phyloP scores from a whole-genome alignment of 2,329 filamentous ascomycete genomes.

The Davidsoniella eucalypti region DNA sequence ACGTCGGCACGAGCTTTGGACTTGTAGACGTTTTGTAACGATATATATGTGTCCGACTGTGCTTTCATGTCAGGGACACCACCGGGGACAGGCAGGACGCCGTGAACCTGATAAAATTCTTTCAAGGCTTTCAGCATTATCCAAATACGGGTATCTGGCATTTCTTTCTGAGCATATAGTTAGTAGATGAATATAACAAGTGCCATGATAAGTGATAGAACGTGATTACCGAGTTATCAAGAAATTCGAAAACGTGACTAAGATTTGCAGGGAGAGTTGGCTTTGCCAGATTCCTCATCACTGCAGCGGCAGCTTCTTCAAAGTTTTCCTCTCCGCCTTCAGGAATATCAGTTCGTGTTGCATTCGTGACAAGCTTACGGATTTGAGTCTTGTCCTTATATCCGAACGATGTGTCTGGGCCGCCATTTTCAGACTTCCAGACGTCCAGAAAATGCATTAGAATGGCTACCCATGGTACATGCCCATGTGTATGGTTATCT shows the following conservation, averaged over 20 bases:
- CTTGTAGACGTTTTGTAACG: slow-evolving; percentile 87
- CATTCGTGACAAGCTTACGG: slow-evolving; percentile 48
- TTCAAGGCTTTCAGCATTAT: slow-evolving; percentile 67
- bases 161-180: not conserved
- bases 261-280: slow-evolving; percentile 53
- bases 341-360: slow-evolving; percentile 52
- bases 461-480: slow-evolving; percentile 74
- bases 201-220: not conserved
- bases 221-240: not conserved
- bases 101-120: slow-evolving; percentile 57
- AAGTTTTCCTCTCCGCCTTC: slow-evolving; percentile 95
- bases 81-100: slow-evolving; percentile 66
- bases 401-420: slow-evolving; percentile 38
- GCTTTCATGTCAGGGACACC: slow-evolving; percentile 96
- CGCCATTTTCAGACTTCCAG: slow-evolving; percentile 56
- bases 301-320: slow-evolving; percentile 74
- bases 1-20: slow-evolving; percentile 65
- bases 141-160: slow-evolving; percentile 47
- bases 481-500: slow-evolving; percentile 69
- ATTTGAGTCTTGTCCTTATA: slow-evolving; percentile 84
- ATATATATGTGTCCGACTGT: slow-evolving; percentile 73
- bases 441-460: slow-evolving; percentile 65
- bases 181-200: not conserved
- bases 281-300: slow-evolving; percentile 68
- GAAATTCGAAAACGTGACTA: slow-evolving; percentile 50